phyloP scores from a whole-genome alignment of 2,329 filamentous ascomycete species.

The Apiospora aurea region DNA sequence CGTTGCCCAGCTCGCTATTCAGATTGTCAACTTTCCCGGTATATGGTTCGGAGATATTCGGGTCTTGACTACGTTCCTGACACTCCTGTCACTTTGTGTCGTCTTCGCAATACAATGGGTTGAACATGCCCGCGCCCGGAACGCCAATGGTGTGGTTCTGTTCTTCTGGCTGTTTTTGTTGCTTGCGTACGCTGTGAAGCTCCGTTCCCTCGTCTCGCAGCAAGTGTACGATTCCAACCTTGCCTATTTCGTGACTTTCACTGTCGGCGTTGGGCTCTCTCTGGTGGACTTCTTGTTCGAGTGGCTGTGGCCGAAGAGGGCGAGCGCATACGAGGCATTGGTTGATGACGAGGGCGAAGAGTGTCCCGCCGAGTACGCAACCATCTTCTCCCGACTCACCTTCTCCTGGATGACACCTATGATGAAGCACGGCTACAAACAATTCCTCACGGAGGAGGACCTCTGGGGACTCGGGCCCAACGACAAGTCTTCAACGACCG shows the following conservation, averaged over 20 bases:
- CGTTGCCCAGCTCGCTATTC: slow-evolving; percentile 75
- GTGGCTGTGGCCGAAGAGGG: slow-evolving; percentile 84
- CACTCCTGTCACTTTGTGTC: slow-evolving; percentile 74
- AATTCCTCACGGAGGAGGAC: slow-evolving; percentile 92
- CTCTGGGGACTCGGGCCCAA: slow-evolving; percentile 87
- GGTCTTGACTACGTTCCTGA: slow-evolving; percentile 80
- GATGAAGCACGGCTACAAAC: slow-evolving; percentile 94
- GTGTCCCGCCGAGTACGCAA: slow-evolving; percentile 86
- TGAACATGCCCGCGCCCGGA: slow-evolving; percentile 82
- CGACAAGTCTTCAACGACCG: slow-evolving; percentile 81
- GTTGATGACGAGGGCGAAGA: slow-evolving; percentile 63
- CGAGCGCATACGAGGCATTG: slow-evolving; percentile 66
- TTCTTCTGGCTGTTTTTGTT: slow-evolving; percentile 93
- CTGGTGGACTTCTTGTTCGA: slow-evolving; percentile 78
- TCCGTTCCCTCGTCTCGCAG: slow-evolving; percentile 84
- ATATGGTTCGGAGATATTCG: slow-evolving; percentile 84
- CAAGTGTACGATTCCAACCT: slow-evolving; percentile 70
- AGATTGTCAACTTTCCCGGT: slow-evolving; percentile 72
- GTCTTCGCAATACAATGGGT: slow-evolving; percentile 84
- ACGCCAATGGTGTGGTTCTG: slow-evolving; percentile 86
- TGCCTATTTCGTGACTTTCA: slow-evolving; percentile 81
- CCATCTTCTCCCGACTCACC: slow-evolving; percentile 90
- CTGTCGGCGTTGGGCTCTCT: slow-evolving; percentile 73
- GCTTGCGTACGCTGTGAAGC: slow-evolving; percentile 79
- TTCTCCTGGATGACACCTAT: slow-evolving; percentile 99